phyloP scores from a whole-genome alignment of 768 basidiomycete species.

The Boletus rubropictus region DNA sequence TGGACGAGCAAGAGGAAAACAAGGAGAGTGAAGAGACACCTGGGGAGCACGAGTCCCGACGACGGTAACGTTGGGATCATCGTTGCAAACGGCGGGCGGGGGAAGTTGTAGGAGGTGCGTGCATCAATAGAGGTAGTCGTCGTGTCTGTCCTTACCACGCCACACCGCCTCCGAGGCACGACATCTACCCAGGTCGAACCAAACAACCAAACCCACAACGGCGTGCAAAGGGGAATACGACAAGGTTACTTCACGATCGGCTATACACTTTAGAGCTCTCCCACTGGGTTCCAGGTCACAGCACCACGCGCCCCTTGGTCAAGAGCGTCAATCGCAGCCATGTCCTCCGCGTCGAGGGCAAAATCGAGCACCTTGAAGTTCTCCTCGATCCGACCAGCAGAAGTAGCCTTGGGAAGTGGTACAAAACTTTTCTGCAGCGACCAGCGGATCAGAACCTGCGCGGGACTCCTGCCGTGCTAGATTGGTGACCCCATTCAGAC shows the following conservation, averaged over 20 bases:
- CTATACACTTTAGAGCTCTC: constrained; percentile 20
- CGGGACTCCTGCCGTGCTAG: constrained; percentile 26
- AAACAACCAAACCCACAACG: background rate
- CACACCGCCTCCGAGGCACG: no score
- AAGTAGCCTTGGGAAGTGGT: constrained; percentile 75
- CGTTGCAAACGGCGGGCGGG: constrained; percentile 17
- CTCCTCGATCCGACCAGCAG: constrained; percentile 57
- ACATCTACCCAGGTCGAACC: no score
- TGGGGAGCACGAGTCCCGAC: constrained; percentile 2
- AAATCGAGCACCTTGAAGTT: constrained; percentile 76
- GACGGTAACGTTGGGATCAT: constrained; percentile 17
- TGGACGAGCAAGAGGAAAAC: constrained; percentile 20
- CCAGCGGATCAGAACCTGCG: constrained; percentile 50
- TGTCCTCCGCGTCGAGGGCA: constrained; percentile 55
- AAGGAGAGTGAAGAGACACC: constrained; percentile 5
- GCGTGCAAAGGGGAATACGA: background rate
- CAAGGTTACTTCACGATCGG: background rate
- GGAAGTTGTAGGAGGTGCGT: constrained; percentile 5
- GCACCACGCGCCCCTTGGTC: constrained; percentile 68
- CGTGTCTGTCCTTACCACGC: constrained; percentile 22
- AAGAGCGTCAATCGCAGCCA: constrained; percentile 56
- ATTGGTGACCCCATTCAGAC: background rate
- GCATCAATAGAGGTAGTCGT: constrained; percentile 17
- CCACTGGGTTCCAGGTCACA: constrained; percentile 78
- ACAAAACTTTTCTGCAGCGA: constrained; percentile 49